These are phyloP conservation scores for Teunomyces barrocoloradensis DNA, from an alignment of 805 yeast genomes.

Conservation along the genomic window DNA sequence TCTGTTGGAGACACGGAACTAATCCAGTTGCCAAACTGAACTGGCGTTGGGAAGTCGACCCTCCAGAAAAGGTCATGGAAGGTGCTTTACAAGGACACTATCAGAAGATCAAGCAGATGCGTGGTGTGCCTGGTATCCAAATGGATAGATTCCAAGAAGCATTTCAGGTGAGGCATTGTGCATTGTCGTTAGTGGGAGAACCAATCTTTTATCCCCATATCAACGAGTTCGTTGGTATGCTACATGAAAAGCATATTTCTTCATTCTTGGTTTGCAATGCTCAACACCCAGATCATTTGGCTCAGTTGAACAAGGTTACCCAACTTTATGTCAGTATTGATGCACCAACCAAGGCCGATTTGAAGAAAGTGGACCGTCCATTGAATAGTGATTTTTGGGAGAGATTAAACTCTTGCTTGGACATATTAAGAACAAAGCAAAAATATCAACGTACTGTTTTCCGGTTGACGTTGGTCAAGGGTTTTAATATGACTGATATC, in stretches of 20 bases:
- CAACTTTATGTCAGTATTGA: constrained; percentile 91
- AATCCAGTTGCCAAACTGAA: constrained; percentile 89
- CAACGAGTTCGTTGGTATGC: constrained; percentile 75
- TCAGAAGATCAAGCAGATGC: constrained; percentile 87
- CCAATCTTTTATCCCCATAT: constrained; percentile 93
- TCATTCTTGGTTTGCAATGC: constrained; percentile 93
- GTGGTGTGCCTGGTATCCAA: constrained; percentile 93
- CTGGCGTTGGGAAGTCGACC: constrained; percentile 96
- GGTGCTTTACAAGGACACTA: constrained; percentile 91
- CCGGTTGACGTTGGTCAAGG: constrained; percentile 86
- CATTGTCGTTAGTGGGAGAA: constrained; percentile 89
- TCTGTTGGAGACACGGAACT: constrained; percentile 97
- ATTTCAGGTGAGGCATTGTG: constrained; percentile 85
- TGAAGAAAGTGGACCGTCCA: constrained; percentile 85
- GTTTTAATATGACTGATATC: constrained; percentile 82
- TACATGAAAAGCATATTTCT: constrained; percentile 78
- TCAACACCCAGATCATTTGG: constrained; percentile 87
- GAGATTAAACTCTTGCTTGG: constrained; percentile 74
- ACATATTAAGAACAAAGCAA: constrained; percentile 70
- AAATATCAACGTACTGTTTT: constrained; percentile 86
- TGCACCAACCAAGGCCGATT: constrained; percentile 81
- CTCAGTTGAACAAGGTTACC: constrained; percentile 69
- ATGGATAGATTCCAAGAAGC: constrained; percentile 90
- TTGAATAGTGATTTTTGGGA: constrained; percentile 92
- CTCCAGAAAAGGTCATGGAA: constrained; percentile 76